Base-by-base conservation (phyloP, 2,329 filamentous ascomycete genomes). In the Arachnopeziza araneosa region DNA sequence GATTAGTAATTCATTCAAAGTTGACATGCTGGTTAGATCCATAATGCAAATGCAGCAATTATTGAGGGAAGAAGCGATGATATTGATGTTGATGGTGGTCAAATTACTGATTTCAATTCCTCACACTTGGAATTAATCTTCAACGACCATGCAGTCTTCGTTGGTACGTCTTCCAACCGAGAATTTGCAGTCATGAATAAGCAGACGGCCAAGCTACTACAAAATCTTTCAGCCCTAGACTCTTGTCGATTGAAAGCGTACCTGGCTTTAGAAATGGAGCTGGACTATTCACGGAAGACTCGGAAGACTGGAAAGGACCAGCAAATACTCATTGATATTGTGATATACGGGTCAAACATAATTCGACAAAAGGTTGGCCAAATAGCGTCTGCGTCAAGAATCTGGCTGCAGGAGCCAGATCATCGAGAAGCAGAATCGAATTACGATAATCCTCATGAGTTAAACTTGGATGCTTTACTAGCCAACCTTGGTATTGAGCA, bases 371-470 rank as follows among this genome's bases (percentile, higher is more conserved):
- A 57, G 1, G 62, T 75, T 22, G 75, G 74, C 0, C 59, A 67
- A 1, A 56, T 55, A 2, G 61, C 77, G 1, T 73, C 73, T 0
- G 21, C 60, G 0, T 62, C 65, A 0, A 73, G 72, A 54, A 57
- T 74, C 0, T 77, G 72, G 68, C 59, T 77, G 12, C 75, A 77
- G 52, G 64, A 60, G 32, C 71, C 75, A 2, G 63, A 68, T 6
- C 65, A 68, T 44, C 63, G 60, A 7, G 64, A 66, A n/a, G 51
- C 54, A 3, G 53, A 57, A 21, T 58, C 63, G 8, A 24, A 60
- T 0, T 74, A 75, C 32, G 61, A 69, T 6, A 75, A 75, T 57
- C 73, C 73, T 1, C 73, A 75, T 59, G 48, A 70, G 12, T 57
- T 74, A 14, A 61, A 30, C 17, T 50, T 56, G 36, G 32, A 22